These are phyloP conservation scores for Sutorius eximius DNA, from an alignment of 1,284 basidiomycete species.

Conservation along the genomic window DNA sequence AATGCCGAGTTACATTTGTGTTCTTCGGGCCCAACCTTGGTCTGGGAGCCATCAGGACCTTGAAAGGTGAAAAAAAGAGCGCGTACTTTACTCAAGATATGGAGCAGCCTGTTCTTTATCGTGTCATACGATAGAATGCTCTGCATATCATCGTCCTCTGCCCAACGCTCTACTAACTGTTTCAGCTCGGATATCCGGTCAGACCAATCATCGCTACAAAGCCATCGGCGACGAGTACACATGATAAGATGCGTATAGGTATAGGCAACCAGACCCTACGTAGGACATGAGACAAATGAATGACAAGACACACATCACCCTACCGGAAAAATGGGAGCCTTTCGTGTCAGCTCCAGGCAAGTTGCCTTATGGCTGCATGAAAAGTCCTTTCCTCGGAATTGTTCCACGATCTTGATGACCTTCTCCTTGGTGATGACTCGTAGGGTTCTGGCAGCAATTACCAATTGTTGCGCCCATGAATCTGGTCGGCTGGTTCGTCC, in stretches of 20 bases:
- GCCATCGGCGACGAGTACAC: conserved; percentile 13
- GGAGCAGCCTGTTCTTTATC: conserved; percentile 15
- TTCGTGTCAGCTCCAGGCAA: conserved; percentile 18
- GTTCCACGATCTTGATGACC: conserved; percentile 18
- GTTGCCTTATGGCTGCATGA: neutral
- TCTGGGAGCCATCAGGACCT: conserved; percentile 16
- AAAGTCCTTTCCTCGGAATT: conserved; percentile 10
- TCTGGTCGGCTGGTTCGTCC: conserved; percentile 7
- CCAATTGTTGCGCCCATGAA: neutral
- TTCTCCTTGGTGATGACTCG: conserved; percentile 15
- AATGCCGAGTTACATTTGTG: conserved; percentile 25
- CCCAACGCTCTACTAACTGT: conserved; percentile 9
- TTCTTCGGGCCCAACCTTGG: conserved; percentile 1
- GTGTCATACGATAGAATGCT: conserved; percentile 16
- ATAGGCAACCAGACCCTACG: conserved; percentile 29
- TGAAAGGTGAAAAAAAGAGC: neutral
- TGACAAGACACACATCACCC: neutral
- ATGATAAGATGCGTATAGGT: conserved; percentile 23
- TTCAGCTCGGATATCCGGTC: conserved; percentile 9
- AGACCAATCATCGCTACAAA: conserved; percentile 15
- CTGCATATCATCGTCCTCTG: neutral
- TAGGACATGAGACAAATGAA: conserved; percentile 13
- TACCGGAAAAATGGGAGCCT: conserved; percentile 28
- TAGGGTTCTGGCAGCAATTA: conserved; percentile 8
- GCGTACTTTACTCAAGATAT: conserved; percentile 17